Evolutionary conservation across 306 rosid genomes (phyloP), one percentile per base, ranked within the genome.

Genomic region (Begonia fuchsioides): DNA sequence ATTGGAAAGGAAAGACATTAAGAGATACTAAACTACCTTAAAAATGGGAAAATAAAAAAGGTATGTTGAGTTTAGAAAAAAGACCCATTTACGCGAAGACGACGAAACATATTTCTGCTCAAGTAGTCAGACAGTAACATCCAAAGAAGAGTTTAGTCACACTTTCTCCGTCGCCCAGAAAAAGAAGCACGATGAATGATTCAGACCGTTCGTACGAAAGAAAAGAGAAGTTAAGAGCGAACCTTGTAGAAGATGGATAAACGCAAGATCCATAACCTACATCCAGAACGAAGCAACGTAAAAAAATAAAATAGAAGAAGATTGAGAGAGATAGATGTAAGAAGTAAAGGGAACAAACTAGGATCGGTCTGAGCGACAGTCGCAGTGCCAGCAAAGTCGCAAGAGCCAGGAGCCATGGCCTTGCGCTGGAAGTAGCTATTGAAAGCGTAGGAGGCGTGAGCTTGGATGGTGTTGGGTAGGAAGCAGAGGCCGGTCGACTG

Each of bases 251-350:
- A 59, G 94, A 85, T 13, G 96, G 94, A 48, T 82, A 92, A 41
- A 79, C 79, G 49, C 98, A 92, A 79, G 98, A 92, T 79, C 98
- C 98, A 68, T 85, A 92, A 63, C 98, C 98, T 92, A 45, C 35
- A 68, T 58, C 9, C 44, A 16, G 12, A 41, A 41, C 6, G n/a
- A 38, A 12, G 15, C 16, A 41, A 45, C 32, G 3, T 35, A 57
- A 8, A 62, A 11, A n/a, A 43, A 16, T 0, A 3, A 40, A 19
- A 12, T 35, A 0, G 11, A 15, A 3, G 1, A 17, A 26, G 35
- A 26, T 8, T 26, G 35, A 26, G 7, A 0, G n/a, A 5, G 41
- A 10, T 8, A 47, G 8, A 5, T n/a, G 13, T 3, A 13, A 12
- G 17, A 7, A 50, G 26, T 6, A 41, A 26, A 1, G 18, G n/a